Evolutionary conservation across 208 protist species (phyloP).

Genomic region (Trichomonas tenax): DNA sequence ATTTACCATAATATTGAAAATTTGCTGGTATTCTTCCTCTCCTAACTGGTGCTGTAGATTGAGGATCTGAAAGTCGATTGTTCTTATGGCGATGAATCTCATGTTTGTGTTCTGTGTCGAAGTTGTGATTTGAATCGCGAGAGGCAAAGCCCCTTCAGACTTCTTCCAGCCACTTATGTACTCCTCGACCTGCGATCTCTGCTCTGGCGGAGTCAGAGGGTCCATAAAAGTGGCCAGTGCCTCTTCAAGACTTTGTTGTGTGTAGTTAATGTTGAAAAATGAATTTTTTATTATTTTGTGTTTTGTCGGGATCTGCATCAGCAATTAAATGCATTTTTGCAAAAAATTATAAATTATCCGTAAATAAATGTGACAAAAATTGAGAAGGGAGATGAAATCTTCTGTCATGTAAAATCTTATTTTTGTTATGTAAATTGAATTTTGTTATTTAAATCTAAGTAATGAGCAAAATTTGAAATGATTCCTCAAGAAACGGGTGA

Average conservation of each 20-base stretch:
- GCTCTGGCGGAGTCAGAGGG: not conserved
- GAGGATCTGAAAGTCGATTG: not conserved
- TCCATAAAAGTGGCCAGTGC: not conserved
- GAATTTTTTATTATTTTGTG: too few species aligned
- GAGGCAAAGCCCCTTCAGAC: not conserved
- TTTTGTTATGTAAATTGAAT: too few species aligned
- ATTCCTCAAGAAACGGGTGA: too few species aligned
- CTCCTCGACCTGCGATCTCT: not conserved
- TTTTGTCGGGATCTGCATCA: too few species aligned
- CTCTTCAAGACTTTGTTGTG: not conserved
- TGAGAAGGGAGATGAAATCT: too few species aligned
- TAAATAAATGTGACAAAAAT: too few species aligned
- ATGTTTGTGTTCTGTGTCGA: not conserved
- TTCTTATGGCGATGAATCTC: not conserved
- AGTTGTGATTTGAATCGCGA: not conserved
- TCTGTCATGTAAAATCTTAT: too few species aligned
- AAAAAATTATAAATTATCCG: too few species aligned
- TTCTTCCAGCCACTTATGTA: not conserved
- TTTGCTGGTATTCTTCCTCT: not conserved
- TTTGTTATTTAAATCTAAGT: too few species aligned
- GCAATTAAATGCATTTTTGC: too few species aligned
- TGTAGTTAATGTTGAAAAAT: not conserved
- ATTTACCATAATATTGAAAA: not conserved
- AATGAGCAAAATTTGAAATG: too few species aligned
- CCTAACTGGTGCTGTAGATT: not conserved